These are phyloP conservation scores for Posidonia australis DNA, from an alignment of 106 monocot genomes.

Conservation along the genomic window DNA sequence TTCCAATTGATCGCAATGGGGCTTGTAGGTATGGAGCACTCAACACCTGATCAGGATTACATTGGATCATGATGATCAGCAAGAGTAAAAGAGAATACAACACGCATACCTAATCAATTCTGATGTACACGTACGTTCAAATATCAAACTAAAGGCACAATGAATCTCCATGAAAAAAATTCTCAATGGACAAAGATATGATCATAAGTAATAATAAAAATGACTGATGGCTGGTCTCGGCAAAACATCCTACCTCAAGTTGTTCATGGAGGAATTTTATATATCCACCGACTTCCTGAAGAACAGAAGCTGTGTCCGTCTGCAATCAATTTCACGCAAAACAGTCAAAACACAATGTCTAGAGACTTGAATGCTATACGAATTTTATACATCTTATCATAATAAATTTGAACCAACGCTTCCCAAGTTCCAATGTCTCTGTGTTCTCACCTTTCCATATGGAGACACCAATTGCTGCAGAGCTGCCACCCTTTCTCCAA, in stretches of 20 bases:
- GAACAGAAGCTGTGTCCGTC: constrained; percentile 24
- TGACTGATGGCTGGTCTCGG: too few relatives aligned
- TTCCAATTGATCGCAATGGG: not conserved
- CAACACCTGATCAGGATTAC: not conserved
- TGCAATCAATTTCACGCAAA: not conserved
- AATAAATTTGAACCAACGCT: too few relatives aligned
- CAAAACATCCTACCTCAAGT: constrained; percentile 7
- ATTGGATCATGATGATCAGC: not conserved
- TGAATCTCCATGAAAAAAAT: too few relatives aligned
- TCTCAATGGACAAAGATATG: too few relatives aligned
- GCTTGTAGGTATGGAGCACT: constrained; percentile 3
- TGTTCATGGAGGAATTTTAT: constrained; percentile 23
- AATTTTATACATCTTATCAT: too few relatives aligned
- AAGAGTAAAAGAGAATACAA: not conserved
- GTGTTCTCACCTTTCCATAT: constrained; percentile 17
- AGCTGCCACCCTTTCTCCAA: constrained; percentile 13
- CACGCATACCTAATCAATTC: not conserved
- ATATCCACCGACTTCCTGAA: constrained; percentile 14
- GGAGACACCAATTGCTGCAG: constrained; percentile 23
- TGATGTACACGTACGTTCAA: too few relatives aligned
- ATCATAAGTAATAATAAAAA: too few relatives aligned
- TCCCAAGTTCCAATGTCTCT: not conserved
- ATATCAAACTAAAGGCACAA: too few relatives aligned
- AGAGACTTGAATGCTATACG: too few relatives aligned
- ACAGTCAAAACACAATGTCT: not conserved